These are phyloP conservation scores for Spirogloea muscicola DNA, from an alignment of 139 green algal genomes.

Conservation along the genomic window DNA sequence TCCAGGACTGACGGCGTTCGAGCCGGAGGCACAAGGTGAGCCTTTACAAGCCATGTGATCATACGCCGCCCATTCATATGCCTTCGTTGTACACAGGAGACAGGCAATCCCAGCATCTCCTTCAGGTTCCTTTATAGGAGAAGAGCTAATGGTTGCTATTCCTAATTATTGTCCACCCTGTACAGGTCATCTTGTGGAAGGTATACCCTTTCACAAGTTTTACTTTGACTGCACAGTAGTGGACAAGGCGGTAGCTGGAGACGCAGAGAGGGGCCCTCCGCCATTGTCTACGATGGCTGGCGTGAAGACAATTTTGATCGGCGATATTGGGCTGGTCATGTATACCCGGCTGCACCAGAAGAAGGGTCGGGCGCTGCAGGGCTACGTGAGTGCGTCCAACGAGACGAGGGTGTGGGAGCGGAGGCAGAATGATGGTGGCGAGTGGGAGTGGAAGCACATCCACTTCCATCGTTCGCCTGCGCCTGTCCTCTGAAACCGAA, in stretches of 20 bases:
- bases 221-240: slow-evolving; percentile 39
- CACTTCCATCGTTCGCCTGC: slow-evolving; percentile 38
- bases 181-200: slow-evolving; percentile 41
- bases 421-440: slow-evolving; percentile 9
- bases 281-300: slow-evolving; percentile 28
- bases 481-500: too few relatives aligned
- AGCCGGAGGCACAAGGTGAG: slow-evolving; percentile 48
- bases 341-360: slow-evolving; percentile 21
- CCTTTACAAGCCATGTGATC: too few relatives aligned
- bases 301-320: slow-evolving; percentile 5
- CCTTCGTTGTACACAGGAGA: too few relatives aligned
- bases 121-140: too few relatives aligned
- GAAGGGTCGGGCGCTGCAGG: not conserved
- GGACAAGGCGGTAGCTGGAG: too few relatives aligned
- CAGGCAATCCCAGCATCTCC: too few relatives aligned
- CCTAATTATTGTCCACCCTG: too few relatives aligned
- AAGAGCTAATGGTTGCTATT: too few relatives aligned
- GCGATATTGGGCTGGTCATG: slow-evolving; percentile 21
- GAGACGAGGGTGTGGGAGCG: slow-evolving; percentile 43
- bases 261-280: slow-evolving; percentile 4
- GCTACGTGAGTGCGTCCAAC: slow-evolving; percentile 8
- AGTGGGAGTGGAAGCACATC: slow-evolving; percentile 36
- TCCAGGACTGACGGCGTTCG: slow-evolving; percentile 38
- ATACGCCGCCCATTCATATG: too few relatives aligned
- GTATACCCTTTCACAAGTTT: slow-evolving; percentile 41